These are phyloP conservation scores for Tetrastigma voinierianum DNA, from an alignment of 164 flowering plant genomes.

Conservation along the genomic window DNA sequence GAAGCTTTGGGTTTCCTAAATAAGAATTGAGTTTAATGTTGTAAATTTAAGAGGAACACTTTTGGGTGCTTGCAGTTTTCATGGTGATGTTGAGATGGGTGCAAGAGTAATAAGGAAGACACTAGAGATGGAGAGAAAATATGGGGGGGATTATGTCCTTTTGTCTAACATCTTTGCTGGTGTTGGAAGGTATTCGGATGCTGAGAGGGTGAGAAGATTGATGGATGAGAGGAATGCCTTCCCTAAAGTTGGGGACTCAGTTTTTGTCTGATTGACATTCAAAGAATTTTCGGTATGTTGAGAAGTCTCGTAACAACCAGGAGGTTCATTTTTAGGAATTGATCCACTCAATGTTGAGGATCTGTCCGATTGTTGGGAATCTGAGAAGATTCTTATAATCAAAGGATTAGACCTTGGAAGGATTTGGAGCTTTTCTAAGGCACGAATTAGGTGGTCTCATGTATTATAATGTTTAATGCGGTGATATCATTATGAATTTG, in stretches of 20 bases:
- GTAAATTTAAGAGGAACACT: conserved; percentile 70
- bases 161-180: conserved; percentile 56
- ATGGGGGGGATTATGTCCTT: conserved; percentile 52
- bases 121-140: conserved; percentile 50
- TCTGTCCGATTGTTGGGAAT: no score
- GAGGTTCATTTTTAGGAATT: no score
- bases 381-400: no score
- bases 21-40: conserved; percentile 31
- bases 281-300: background rate
- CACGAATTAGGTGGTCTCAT: no score
- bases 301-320: no score
- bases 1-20: conserved; percentile 40
- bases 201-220: conserved; percentile 44
- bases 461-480: no score
- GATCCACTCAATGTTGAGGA: no score
- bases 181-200: conserved; percentile 47
- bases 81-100: conserved; percentile 55
- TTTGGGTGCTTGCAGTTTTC: conserved; percentile 61
- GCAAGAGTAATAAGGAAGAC: conserved; percentile 50
- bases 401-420: no score
- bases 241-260: conserved; percentile 42
- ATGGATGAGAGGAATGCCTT: conserved; percentile 40
- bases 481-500: no score
- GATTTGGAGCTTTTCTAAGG: no score
- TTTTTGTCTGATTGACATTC: conserved; percentile 8